A percentile compares a stretch with the other conserved stretches of the same genome.
Conservation (phyloP, 1,139 yeast genomes). For the Pichia sp. region DNA sequence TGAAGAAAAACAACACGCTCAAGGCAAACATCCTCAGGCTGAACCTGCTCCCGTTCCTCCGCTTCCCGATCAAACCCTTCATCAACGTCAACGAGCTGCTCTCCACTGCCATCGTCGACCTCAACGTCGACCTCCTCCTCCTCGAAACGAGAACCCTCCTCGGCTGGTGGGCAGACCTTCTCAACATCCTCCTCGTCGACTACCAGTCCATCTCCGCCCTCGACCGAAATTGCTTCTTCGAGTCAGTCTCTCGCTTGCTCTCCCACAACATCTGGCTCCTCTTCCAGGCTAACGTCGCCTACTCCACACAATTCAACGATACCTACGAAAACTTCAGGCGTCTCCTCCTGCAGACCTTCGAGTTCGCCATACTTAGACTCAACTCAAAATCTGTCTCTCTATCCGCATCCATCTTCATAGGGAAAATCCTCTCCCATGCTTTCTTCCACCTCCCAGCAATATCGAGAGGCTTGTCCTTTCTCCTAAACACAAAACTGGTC, state of each 20-base stretch:
- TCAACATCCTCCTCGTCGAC: constrained; percentile 38
- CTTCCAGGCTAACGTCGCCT: constrained; percentile 18
- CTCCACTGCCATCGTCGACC: constrained; percentile 13
- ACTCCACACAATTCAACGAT: constrained; percentile 11
- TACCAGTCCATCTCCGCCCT: constrained; percentile 38
- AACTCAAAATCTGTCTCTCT: constrained; percentile 53
- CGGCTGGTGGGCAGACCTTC: constrained; percentile 66
- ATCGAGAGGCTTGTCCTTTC: constrained; percentile 55
- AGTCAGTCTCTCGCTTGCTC: constrained; percentile 64
- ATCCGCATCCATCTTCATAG: constrained; percentile 68
- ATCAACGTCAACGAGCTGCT: constrained; percentile 5
- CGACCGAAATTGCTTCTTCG: constrained; percentile 69
- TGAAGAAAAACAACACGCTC: constrained; percentile 41
- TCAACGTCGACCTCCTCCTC: constrained; percentile 14
- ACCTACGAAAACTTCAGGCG: constrained; percentile 30
- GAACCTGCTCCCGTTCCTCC: constrained; percentile 59
- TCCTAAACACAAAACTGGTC: constrained; percentile 49
- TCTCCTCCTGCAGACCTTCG: constrained; percentile 50
- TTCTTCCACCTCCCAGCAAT: constrained; percentile 60
- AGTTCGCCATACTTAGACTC: constrained; percentile 49
- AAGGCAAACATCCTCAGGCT: constrained; percentile 67
- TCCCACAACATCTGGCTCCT: constrained; percentile 61
- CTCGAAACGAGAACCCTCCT: constrained; percentile 32
- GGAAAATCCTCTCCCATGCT: constrained; percentile 69
- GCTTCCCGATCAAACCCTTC: constrained; percentile 17